Conservation (phyloP, 768 basidiomycete species). For the Suillus sp. region DNA sequence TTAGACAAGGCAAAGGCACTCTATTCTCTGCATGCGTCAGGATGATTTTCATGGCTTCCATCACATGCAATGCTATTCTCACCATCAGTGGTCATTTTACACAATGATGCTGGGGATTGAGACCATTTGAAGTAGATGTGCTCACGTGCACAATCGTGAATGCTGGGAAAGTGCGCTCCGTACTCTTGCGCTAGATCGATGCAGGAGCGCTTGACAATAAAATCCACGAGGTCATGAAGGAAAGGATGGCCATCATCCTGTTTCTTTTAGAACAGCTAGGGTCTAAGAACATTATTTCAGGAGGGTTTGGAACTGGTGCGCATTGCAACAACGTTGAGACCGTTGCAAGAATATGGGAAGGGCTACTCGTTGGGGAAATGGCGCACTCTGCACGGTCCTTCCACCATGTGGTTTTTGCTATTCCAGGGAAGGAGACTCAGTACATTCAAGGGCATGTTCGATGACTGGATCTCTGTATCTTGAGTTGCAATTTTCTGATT, state of each 20-base stretch:
- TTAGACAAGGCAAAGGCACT: conserved; percentile 56
- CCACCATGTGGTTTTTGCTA: conserved; percentile 67
- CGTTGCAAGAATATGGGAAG: conserved; percentile 65
- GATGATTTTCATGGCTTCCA: conserved; percentile 58
- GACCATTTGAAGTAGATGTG: conserved; percentile 43
- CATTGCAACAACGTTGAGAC: conserved; percentile 63
- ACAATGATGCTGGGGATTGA: conserved; percentile 63
- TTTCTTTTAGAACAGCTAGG: no score
- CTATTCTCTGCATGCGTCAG: conserved; percentile 58
- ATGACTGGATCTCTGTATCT: conserved; percentile 13
- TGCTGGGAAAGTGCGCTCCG: conserved; percentile 51
- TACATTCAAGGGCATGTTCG: conserved; percentile 41
- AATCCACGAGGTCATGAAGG: no score
- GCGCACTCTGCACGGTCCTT: conserved; percentile 55
- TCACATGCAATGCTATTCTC: conserved; percentile 79
- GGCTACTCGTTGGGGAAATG: no score
- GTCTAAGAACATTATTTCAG: no score
- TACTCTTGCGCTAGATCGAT: conserved; percentile 13
- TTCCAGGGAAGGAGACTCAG: conserved; percentile 53
- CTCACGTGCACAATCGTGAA: no score
- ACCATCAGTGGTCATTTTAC: conserved; percentile 60
- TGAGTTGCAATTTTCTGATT: not conserved
- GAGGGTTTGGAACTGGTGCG: conserved; percentile 78
- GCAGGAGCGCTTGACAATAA: conserved; percentile 27
- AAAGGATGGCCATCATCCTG: no score